Conservation (phyloP, 306 rosid species). For the peach (Prunus persica) region DNA sequence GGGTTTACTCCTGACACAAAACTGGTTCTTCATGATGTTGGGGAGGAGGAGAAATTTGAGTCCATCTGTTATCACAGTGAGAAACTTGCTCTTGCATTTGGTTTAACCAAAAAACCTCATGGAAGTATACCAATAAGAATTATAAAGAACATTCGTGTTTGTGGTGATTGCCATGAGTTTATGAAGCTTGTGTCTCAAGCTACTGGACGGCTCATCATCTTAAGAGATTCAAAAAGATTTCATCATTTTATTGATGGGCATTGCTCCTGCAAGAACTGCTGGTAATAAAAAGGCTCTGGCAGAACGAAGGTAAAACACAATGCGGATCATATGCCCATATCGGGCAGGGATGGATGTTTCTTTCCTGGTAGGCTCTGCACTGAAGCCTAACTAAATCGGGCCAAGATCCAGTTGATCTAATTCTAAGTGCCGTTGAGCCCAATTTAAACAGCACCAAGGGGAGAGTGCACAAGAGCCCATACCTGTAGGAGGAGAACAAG, state of each 20-base stretch:
- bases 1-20: conserved; percentile 29
- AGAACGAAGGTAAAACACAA: neutral
- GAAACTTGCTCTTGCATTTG: conserved; percentile 40
- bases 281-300: neutral
- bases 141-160: conserved; percentile 26
- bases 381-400: neutral
- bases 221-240: conserved; percentile 30
- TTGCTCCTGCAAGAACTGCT: conserved; percentile 20
- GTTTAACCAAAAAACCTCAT: conserved; percentile 30
- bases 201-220: conserved; percentile 22
- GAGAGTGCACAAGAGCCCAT: neutral
- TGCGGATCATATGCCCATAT: neutral
- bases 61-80: conserved; percentile 53
- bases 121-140: conserved; percentile 49
- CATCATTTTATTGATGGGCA: conserved; percentile 23
- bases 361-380: neutral
- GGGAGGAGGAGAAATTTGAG: conserved; percentile 31
- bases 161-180: conserved; percentile 25
- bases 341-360: too few relatives aligned
- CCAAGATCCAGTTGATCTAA: neutral
- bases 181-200: conserved; percentile 22
- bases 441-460: neutral
- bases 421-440: neutral
- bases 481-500: neutral
- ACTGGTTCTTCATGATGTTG: conserved; percentile 29